Base-by-base conservation (phyloP, 805 yeast species). In the Kodamaea leandrae region DNA sequence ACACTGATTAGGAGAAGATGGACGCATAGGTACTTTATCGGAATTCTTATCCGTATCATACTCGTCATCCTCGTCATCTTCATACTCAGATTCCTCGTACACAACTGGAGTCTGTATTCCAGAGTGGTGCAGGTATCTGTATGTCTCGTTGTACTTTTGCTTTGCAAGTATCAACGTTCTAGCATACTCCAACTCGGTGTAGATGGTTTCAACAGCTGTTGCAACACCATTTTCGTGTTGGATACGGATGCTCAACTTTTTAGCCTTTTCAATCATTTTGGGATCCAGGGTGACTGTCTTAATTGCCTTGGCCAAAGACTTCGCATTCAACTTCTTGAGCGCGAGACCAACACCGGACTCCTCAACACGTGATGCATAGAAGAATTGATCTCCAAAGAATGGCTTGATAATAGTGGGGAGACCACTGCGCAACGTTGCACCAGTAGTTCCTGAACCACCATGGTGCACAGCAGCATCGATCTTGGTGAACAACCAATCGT, bases 381-480 rank as follows among this genome's bases (percentile, higher is more conserved):
- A 91, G 57, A 86, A 90, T 62, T 91, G 98, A 61, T 91, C 98
- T 0, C 96, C 98, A 60, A 91, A 91, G 55, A 91, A 91, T 2
- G 98, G 98, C 59, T 90, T 91, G 52, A 91, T 80, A 24, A 91
- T 75, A 0, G 96, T 88, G 1, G 98, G 97, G 23, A 85, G 60
- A 0, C 98, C 98, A 10, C 86, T 83, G 46, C 90, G 70, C 41
- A 91, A 60, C 2, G 95, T 76, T 0, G 96, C 96, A 6, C 98
- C 98, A 0, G 97, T 91, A 0, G 97, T 87, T 1, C 98, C 98
- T 0, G 96, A 83, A 0, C 98, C 98, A 28, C 98, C 98, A 58
- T 91, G 98, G 58, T 91, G 98, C 3, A 91, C 96, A 0, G 96
- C 96, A 0, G 91, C 96, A 63, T 91, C 96, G 32, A 91, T 69